Evolutionary conservation across 1,284 basidiomycete genomes (phyloP), one percentile per base, ranked within the genome.

Genomic region (Puccinia polysora): DNA sequence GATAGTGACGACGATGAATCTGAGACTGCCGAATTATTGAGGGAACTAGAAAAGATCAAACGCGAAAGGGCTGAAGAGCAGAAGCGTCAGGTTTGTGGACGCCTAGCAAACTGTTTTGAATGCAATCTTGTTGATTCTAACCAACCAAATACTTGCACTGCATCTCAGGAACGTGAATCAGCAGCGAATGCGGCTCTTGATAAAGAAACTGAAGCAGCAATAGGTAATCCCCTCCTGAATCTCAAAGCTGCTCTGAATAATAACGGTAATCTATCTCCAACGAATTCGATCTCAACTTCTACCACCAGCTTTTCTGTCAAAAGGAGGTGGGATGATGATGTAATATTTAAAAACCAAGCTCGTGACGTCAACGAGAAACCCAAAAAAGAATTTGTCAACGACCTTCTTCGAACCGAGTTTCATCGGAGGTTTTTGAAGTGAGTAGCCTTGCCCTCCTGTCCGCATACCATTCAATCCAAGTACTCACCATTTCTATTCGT

Each of bases 311-410:
- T 97, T 78, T 85, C 90, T 14, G 91, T 97, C 74, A 95, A 95
- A 82, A 84, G 88, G 76, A 84, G 93, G 67, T 97, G 93, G 93
- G 93, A 97, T 79, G 92, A 96, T 78, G 90, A 97, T 81, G 82
- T 95, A 72, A 93, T 97, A 77, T 97, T 97, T 85, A 96, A 96
- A 83, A 96, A 96, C 80, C 93, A 97, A 81, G 90, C 93, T 0
- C 86, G 87, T 80, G 85, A 84, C 59, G 80, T 82, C 85, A 79
- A 80, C 68, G 83, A 83, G 74, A 90, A 88, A 79, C 82, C 84
- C 3, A 84, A 75, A 59, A 87, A 88, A 12, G 87, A 89, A 75
- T 96, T 97, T 78, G 91, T 96, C 74, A 96, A 96, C 78, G 93
- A 96, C 80, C 82, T 96, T 63, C 80, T 96, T 74, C 84, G 93